Conservation (phyloP, 176 grass and related monocot species). For the Carex myosuroides region DNA sequence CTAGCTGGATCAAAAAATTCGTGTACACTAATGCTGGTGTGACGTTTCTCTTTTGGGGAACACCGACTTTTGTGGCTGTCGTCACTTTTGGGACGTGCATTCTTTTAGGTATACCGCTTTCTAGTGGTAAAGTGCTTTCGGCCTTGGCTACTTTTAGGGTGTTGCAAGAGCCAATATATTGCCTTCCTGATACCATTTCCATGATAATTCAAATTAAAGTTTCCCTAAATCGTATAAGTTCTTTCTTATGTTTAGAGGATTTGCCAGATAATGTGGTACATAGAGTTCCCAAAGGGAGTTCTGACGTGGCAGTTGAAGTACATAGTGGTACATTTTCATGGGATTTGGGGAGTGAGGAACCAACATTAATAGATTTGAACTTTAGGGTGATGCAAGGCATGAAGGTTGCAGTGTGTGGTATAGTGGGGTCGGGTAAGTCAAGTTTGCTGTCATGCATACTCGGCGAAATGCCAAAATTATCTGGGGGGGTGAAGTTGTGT, state of each 20-base stretch:
- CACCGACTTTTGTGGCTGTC: constrained; percentile 62
- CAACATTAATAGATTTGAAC: constrained; percentile 42
- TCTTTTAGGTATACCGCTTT: constrained; percentile 52
- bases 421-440: constrained; percentile 67
- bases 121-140: constrained; percentile 59
- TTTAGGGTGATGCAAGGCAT: constrained; percentile 38
- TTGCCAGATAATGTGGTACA: constrained; percentile 31
- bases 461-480: constrained; percentile 61
- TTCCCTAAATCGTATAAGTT: constrained; percentile 55
- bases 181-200: constrained; percentile 35
- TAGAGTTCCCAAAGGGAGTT: constrained; percentile 38
- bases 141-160: constrained; percentile 62
- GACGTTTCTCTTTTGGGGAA: constrained; percentile 44
- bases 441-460: constrained; percentile 70
- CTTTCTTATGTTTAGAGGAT: constrained; percentile 56
- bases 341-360: constrained; percentile 30
- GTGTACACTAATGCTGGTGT: constrained; percentile 38
- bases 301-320: constrained; percentile 35
- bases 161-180: constrained; percentile 60
- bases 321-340: constrained; percentile 55
- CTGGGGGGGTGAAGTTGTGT: constrained; percentile 40
- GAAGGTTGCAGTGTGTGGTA: constrained; percentile 62
- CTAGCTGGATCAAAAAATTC: constrained; percentile 50
- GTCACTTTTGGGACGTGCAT: constrained; percentile 54
- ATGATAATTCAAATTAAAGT: constrained; percentile 61